Evolutionary conservation across 108 stramenopile species (phyloP).

Genomic region (Cyclotella choctawhatcheeana): DNA sequence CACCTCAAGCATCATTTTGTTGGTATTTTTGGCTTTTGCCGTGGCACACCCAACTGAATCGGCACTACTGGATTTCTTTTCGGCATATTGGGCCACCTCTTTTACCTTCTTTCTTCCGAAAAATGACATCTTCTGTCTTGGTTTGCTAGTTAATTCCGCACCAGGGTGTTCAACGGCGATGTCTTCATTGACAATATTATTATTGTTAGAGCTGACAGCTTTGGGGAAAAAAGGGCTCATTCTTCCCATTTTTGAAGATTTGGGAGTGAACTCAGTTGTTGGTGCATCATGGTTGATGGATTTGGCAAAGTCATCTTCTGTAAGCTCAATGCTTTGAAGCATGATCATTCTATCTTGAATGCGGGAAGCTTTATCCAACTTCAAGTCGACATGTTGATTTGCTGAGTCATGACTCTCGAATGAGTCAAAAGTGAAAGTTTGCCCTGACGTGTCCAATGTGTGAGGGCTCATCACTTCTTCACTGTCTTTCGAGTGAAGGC

Average conservation of each 20-base stretch:
- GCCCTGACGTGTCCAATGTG: background rate
- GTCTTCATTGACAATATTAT: constrained; percentile 6
- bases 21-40: no score
- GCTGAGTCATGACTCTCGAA: background rate
- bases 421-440: constrained; percentile 5
- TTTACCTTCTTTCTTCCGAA: constrained; percentile 6
- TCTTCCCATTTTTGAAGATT: background rate
- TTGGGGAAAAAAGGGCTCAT: background rate
- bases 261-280: background rate
- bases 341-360: background rate
- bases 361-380: background rate
- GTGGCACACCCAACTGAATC: no score
- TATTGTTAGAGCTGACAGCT: background rate
- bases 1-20: no score
- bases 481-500: constrained; percentile 1
- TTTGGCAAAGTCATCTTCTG: background rate
- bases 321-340: constrained; percentile 8
- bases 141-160: background rate
- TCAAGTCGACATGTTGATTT: background rate
- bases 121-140: constrained; percentile 7
- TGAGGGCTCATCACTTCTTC: background rate
- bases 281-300: background rate
- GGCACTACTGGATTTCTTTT: background rate
- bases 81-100: background rate
- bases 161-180: background rate